Evolutionary conservation across 345 rosid species (phyloP), one percentile per base, ranked within the genome.

Genomic region (Rubroshorea leprosula): DNA sequence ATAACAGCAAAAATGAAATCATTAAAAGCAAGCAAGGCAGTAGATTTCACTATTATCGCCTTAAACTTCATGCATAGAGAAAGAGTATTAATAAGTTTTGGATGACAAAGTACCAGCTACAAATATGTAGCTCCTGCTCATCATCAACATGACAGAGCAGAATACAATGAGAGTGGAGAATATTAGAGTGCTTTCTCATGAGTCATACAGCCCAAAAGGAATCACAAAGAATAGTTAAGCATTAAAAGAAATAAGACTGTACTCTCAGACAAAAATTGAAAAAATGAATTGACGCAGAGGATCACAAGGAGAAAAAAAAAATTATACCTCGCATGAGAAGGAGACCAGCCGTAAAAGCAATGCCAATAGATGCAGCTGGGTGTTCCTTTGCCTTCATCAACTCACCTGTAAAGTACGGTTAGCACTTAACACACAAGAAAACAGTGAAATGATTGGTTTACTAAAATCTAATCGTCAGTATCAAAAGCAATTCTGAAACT

Each of bases 291-390:
- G n/a, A n/a, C n/a, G n/a, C n/a, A n/a, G n/a, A n/a, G n/a, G n/a
- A n/a, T n/a, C n/a, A n/a, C n/a, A n/a, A n/a, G n/a, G n/a, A n/a
- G n/a, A n/a, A n/a, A 27, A 2, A n/a, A n/a, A 15, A 17, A 35
- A 35, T 3, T 6, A 35, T 35, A 83, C 99, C 96, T 69, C 78
- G 86, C 78, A 93, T 66, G 54, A 89, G 87, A 59, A 87, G 56
- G 55, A 89, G 70, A 48, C 68, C 79, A 68, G 96, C 76, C n/a
- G 89, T 61, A 18, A 79, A 55, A 67, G 87, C 73, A 72, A 82
- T 23, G 46, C 94, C 99, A 62, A 76, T 38, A 69, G 83, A 68
- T 55, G 84, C 81, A 51, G 75, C 85, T 6, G 99, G 99, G 61
- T 79, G 73, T 50, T 89, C 96, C 69, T 77, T 82, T 18, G 83